A percentile compares a stretch with the other conserved stretches of the same genome.
Conservation (phyloP, 1,284 basidiomycete species). For the Boletellus deceptivus region DNA sequence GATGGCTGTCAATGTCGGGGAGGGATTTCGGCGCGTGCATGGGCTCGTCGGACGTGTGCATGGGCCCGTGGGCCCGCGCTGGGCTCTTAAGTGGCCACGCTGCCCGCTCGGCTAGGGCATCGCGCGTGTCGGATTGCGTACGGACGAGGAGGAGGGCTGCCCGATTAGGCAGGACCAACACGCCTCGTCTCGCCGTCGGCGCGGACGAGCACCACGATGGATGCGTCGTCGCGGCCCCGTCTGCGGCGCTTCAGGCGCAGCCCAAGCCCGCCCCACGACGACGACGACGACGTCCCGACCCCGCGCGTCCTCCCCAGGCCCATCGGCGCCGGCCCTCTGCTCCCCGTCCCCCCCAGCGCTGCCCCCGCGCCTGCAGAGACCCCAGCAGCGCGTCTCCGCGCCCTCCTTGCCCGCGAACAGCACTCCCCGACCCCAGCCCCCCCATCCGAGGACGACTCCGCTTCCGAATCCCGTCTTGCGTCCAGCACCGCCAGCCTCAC, state of each 20-base stretch:
- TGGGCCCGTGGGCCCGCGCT: background rate
- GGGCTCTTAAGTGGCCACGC: too few species aligned
- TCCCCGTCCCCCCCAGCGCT: constrained; percentile 8
- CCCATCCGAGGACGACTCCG: constrained; percentile 59
- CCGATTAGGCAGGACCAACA: too few species aligned
- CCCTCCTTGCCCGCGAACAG: constrained; percentile 46
- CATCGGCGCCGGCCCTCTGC: constrained; percentile 16
- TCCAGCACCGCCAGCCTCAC: constrained; percentile 47
- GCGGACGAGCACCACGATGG: background rate
- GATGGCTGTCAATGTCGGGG: background rate
- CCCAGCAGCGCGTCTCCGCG: constrained; percentile 54
- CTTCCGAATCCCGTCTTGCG: constrained; percentile 48
- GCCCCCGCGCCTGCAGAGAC: constrained; percentile 38
- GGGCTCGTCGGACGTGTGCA: constrained; percentile 4
- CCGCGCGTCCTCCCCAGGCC: constrained; percentile 40
- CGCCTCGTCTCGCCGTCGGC: too few species aligned
- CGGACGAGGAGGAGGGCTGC: too few species aligned
- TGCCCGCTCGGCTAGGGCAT: too few species aligned
- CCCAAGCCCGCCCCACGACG: constrained; percentile 29
- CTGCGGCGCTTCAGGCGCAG: constrained; percentile 44
- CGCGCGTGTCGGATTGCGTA: too few species aligned
- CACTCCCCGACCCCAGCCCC: constrained; percentile 38
- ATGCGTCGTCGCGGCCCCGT: constrained; percentile 34
- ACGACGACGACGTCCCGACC: constrained; percentile 49
- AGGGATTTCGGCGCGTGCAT: background rate